Base-by-base conservation (phyloP, 805 yeast species). In the Myxozyma mucilagina region DNA sequence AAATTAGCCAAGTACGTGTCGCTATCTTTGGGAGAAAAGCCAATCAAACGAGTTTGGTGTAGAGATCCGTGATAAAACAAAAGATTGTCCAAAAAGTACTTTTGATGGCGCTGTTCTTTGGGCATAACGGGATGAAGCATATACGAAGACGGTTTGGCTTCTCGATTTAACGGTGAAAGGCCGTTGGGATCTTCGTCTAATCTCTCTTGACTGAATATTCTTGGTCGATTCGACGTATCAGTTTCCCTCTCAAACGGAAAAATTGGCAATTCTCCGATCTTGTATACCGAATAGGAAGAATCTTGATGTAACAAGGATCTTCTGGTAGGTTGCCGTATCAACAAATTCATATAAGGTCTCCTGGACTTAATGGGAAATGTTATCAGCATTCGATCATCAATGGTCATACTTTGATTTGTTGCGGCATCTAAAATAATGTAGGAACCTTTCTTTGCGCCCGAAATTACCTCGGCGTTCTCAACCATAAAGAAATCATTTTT, bases 341-440 rank as follows among this genome's bases (percentile, higher is more conserved):
- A 16, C 11, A 43, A 35, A 11, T 51, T 50, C 65, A 62, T 56
- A 48, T n/a, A 53, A 24, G 64, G 64, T 29, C 48, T 59, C 7
- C 59, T 48, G 10, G 61, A 56, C 39, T 60, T 60, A 18, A 60
- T 48, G 7, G 66, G 66, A 32, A 51, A 60, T 14, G 60, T 44
- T 6, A 60, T 39, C 20, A 39, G 49, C 11, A 51, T 36, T 6
- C 38, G 20, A 4, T 56, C 49, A 16, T 55, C 56, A 11, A 39
- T 20, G 14, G 32, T 42, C 29, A 41, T 16, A 32, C n/a, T 13
- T 13, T 51, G 13, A 11, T 36, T 50, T 0, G 55, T 45, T 1
- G 43, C n/a, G 3, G 52, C 35, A 38, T 43, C 44, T 3, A n/a
- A 29, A 13, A 16, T 14, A 10, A 11, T 9, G 31, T 14, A 24